phyloP scores from a whole-genome alignment of 768 basidiomycete genomes.

The Lactarius trivialis region DNA sequence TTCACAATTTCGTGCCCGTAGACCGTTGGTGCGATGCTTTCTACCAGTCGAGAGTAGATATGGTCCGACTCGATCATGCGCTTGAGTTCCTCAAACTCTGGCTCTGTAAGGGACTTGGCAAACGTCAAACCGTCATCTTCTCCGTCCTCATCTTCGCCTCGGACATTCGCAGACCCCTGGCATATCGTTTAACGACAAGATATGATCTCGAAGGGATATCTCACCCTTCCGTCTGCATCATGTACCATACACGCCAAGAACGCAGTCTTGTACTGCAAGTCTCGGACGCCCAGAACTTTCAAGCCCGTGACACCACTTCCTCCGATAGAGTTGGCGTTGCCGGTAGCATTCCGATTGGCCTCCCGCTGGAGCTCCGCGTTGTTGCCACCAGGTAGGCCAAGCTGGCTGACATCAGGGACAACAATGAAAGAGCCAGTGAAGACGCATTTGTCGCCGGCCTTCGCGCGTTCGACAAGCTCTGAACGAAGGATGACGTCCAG shows the following conservation, averaged over 20 bases:
- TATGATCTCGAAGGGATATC: conserved; percentile 27
- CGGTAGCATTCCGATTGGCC: conserved; percentile 57
- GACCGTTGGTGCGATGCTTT: conserved; percentile 94
- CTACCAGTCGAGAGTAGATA: conserved; percentile 90
- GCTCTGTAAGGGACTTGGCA: conserved; percentile 81
- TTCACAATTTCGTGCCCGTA: conserved; percentile 99
- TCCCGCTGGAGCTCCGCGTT: conserved; percentile 86
- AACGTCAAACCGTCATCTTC: conserved; percentile 79
- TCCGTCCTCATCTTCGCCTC: conserved; percentile 79
- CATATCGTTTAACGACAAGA: conserved; percentile 2
- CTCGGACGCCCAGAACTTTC: conserved; percentile 90
- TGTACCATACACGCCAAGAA: conserved; percentile 98
- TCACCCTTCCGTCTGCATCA: conserved; percentile 79
- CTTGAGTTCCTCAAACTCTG: conserved; percentile 92
- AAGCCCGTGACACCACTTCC: conserved; percentile 86
- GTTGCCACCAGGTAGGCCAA: conserved; percentile 92
- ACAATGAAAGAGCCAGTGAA: conserved; percentile 98
- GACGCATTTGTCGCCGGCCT: conserved; percentile 97
- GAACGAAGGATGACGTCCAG: conserved; percentile 92
- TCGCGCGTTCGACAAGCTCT: conserved; percentile 96
- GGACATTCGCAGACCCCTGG: conserved; percentile 79
- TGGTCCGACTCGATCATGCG: conserved; percentile 92
- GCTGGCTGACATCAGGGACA: conserved; percentile 94
- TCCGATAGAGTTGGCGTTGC: conserved; percentile 54
- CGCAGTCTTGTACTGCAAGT: conserved; percentile 97